phyloP scores from a whole-genome alignment of 2,329 filamentous ascomycete species.

The Diaporthe ilicicola region DNA sequence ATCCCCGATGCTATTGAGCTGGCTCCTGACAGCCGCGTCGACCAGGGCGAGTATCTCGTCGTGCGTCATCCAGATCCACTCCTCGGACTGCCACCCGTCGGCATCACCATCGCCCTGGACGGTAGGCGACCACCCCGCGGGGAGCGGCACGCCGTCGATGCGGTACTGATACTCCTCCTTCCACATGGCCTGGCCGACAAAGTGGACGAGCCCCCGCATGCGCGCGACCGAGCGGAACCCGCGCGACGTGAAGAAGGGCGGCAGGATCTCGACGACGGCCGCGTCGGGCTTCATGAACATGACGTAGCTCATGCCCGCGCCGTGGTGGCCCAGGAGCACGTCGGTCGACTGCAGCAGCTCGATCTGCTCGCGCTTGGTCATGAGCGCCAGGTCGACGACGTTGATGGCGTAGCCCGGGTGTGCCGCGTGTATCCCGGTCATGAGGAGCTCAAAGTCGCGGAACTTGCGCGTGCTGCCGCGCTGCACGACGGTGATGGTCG shows the following conservation, averaged over 20 bases:
- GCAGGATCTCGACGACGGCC: constrained; percentile 34
- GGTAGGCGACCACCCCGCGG: constrained; percentile 17
- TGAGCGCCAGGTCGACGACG: constrained; percentile 34
- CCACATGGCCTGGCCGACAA: constrained; percentile 26
- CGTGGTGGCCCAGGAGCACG: constrained; percentile 37
- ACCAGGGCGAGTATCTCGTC: constrained; percentile 34
- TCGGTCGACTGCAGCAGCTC: constrained; percentile 33
- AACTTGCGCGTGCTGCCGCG: constrained; percentile 20
- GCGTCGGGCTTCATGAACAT: constrained; percentile 37
- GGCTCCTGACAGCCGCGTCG: constrained; percentile 31
- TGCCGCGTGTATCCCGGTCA: constrained; percentile 16
- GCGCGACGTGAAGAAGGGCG: constrained; percentile 11
- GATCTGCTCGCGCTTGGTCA: constrained; percentile 36
- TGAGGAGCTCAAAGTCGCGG: neutral
- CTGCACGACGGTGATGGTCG: constrained; percentile 20
- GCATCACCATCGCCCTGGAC: constrained; percentile 8
- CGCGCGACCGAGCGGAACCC: constrained; percentile 28
- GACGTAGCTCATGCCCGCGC: constrained; percentile 39
- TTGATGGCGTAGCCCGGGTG: constrained; percentile 29
- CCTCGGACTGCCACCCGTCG: constrained; percentile 34
- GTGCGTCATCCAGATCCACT: constrained; percentile 35
- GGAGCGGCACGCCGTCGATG: constrained; percentile 20
- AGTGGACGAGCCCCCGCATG: constrained; percentile 31
- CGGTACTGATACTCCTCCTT: constrained; percentile 26
- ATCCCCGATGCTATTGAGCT: neutral